These are phyloP conservation scores for Leishmania amazonensis DNA, from an alignment of 208 protist species.

Conservation along the genomic window DNA sequence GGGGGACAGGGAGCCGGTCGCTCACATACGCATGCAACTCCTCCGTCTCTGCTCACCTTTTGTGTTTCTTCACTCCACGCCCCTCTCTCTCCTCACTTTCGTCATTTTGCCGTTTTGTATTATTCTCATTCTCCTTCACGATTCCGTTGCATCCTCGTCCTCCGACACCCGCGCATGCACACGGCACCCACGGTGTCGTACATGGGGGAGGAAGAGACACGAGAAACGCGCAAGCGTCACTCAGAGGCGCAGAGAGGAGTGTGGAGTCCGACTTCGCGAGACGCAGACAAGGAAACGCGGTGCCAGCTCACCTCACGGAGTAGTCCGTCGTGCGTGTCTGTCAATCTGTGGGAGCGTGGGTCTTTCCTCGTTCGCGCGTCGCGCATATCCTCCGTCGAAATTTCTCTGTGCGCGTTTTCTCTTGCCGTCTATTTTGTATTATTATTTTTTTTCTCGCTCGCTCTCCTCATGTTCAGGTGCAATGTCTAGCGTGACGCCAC, in stretches of 20 bases:
- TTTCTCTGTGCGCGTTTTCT: background rate
- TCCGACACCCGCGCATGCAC: background rate
- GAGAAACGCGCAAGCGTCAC: background rate
- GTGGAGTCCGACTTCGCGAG: background rate
- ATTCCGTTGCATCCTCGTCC: background rate
- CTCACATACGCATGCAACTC: background rate
- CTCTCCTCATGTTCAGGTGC: background rate
- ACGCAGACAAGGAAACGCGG: background rate
- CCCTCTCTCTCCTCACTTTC: background rate
- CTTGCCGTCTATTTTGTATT: background rate
- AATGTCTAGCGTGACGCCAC: conserved; percentile 60
- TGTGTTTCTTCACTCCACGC: conserved; percentile 5
- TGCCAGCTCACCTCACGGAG: background rate
- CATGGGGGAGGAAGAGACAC: background rate
- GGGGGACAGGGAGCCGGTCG: background rate
- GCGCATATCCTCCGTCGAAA: background rate
- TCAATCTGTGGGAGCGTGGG: background rate
- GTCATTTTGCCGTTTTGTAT: background rate
- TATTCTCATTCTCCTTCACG: background rate
- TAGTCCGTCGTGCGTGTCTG: background rate
- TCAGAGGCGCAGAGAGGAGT: background rate
- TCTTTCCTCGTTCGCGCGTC: background rate
- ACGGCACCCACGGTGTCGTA: background rate
- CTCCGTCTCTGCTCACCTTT: background rate
- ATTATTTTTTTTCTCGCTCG: background rate